Percentiles rank a stretch among this genome's conserved stretches.
Evolutionary conservation across 2,329 filamentous ascomycete species (phyloP).

Genomic region (Aurifilum marmelostoma): DNA sequence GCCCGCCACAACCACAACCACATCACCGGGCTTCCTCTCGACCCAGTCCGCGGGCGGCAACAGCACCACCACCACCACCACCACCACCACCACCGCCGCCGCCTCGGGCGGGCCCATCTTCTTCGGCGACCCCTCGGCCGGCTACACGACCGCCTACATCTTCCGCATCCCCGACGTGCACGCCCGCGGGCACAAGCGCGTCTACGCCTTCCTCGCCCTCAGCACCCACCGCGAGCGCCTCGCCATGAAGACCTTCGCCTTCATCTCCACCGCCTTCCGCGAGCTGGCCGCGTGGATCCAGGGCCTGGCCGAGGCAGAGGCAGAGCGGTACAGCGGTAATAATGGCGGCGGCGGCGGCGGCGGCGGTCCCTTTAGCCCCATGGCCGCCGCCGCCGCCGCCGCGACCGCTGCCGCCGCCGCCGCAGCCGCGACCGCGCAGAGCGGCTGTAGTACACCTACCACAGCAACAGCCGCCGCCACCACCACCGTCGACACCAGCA

Average conservation of each 20-base stretch:
- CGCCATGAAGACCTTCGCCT: slow-evolving; percentile 68
- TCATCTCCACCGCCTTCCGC: slow-evolving; percentile 64
- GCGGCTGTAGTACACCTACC: slow-evolving; percentile 39
- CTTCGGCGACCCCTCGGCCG: slow-evolving; percentile 66
- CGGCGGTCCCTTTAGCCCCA: slow-evolving; percentile 34
- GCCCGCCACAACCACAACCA: no score
- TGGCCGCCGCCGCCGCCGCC: slow-evolving; percentile 30
- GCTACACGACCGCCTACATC: slow-evolving; percentile 72
- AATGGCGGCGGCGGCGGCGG: no score
- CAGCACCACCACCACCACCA: slow-evolving; percentile 35
- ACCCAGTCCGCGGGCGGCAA: slow-evolving; percentile 56
- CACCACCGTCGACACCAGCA: slow-evolving; percentile 32
- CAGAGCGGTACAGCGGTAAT: slow-evolving; percentile 53
- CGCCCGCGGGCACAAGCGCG: slow-evolving; percentile 68
- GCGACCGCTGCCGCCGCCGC: slow-evolving; percentile 34
- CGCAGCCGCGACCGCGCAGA: no score
- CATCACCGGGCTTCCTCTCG: slow-evolving; percentile 55
- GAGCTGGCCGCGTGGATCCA: slow-evolving; percentile 69
- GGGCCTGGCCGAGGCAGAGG: slow-evolving; percentile 64
- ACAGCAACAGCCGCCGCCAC: slow-evolving; percentile 34
- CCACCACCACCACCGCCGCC: no score
- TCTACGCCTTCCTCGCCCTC: slow-evolving; percentile 69
- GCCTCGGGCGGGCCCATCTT: slow-evolving; percentile 69
- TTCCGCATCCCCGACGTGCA: slow-evolving; percentile 71
- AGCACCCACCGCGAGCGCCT: slow-evolving; percentile 67